These are phyloP conservation scores for Sistotremastrum suecicum DNA, from an alignment of 768 basidiomycete species.

Conservation along the genomic window DNA sequence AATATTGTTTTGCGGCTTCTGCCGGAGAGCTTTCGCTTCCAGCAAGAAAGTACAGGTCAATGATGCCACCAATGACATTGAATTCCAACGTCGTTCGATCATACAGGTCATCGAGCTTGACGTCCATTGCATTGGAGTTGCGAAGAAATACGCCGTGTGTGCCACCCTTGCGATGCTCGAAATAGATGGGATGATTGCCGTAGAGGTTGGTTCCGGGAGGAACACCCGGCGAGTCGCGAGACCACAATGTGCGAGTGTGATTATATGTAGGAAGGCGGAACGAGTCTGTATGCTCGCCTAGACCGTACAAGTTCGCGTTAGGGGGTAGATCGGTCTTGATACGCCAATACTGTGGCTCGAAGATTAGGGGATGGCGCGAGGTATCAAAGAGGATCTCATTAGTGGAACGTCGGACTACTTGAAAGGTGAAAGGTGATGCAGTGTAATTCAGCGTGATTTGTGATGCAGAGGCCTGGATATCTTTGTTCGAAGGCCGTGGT, in stretches of 20 bases:
- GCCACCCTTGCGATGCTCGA: conserved; percentile 50
- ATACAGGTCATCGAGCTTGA: conserved; percentile 35
- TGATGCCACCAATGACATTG: conserved; percentile 60
- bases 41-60: conserved; percentile 70
- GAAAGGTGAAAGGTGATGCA: conserved; percentile 45
- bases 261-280: conserved; percentile 39
- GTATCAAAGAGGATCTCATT: conserved; percentile 50
- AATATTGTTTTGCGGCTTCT: conserved; percentile 53
- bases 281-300: conserved; percentile 55
- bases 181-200: conserved; percentile 60
- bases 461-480: conserved; percentile 18
- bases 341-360: conserved; percentile 65
- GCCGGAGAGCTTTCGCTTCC: conserved; percentile 46
- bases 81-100: conserved; percentile 43
- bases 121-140: conserved; percentile 65
- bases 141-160: conserved; percentile 60
- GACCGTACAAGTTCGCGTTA: conserved; percentile 59
- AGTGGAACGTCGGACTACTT: conserved; percentile 33
- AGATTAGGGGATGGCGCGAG: conserved; percentile 46
- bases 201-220: conserved; percentile 48
- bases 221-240: conserved; percentile 48
- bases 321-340: conserved; percentile 49
- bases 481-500: conserved; percentile 31
- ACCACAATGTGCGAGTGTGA: conserved; percentile 40
- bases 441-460: conserved; percentile 49